A percentile compares a stretch with the other conserved stretches of the same genome.
phyloP scores from a whole-genome alignment of 352 stramenopile genomes.

The Pythium scleroteichum region DNA sequence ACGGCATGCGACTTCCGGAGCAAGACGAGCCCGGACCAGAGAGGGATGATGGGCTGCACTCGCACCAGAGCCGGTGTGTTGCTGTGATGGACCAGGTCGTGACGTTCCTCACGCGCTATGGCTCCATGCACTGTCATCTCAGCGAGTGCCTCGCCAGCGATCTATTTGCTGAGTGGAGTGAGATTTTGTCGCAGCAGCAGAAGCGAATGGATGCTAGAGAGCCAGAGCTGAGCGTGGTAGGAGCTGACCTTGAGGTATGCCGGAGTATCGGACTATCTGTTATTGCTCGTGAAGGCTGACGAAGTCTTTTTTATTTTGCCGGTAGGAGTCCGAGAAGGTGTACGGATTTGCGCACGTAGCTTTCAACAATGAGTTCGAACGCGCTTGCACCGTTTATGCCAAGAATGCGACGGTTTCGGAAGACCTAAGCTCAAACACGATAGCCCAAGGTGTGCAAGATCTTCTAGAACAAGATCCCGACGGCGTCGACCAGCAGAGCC shows the following conservation, averaged over 20 bases:
- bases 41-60: conserved; percentile 11
- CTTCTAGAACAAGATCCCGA: neutral
- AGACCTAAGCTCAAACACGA: neutral
- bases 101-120: conserved; percentile 36
- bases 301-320: neutral
- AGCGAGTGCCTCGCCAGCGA: conserved; percentile 29
- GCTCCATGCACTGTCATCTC: conserved; percentile 32
- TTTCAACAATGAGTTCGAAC: conserved; percentile 21
- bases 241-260: no score
- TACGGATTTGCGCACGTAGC: conserved; percentile 3
- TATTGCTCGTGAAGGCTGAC: no score
- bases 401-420: neutral
- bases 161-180: conserved; percentile 31
- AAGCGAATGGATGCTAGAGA: conserved; percentile 22
- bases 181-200: conserved; percentile 17
- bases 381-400: conserved; percentile 11
- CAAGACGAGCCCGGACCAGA: neutral
- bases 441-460: conserved; percentile 11
- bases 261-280: no score
- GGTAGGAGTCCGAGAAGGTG: conserved; percentile 13
- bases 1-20: conserved; percentile 18
- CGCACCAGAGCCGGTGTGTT: conserved; percentile 25
- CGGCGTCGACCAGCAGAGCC: neutral
- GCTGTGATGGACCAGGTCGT: conserved; percentile 36
- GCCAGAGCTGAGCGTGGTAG: conserved; percentile 13